Base-by-base conservation (phyloP, 306 rosid species). In the Rubus parviflorus region DNA sequence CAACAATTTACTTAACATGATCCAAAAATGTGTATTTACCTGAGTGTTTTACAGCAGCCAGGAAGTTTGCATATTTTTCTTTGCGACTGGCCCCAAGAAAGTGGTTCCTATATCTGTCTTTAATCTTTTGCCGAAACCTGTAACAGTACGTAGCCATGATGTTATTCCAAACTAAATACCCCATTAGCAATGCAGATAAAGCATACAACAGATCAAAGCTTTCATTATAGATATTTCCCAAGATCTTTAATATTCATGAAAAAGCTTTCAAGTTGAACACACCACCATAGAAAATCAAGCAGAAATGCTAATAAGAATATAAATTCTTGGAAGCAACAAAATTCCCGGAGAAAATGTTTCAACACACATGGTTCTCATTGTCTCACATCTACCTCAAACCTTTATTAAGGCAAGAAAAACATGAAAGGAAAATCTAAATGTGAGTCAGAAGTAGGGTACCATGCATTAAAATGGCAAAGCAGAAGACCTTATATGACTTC, bases 1-100 rank as follows among this genome's bases (percentile, higher is more conserved):
- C 57, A 73, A 77, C 74, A 78, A 77, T 76, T 80, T 74, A 62
- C 82, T 76, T 75, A 40, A 46, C 37, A 77, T 70, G 83, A 49
- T 52, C 78, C 81, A 68, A 83, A 81, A 81, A 77, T 68, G 80
- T 80, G 78, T 84, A 90, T 87, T 86, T 92, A 90, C 96, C 93
- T 92, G 86, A 88, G 70, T 65, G 74, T 77, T 77, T 77, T 54
- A 90, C 80, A 83, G 83, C 86, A 70, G 82, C 81, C 60, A 75
- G 3, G 75, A 82, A 75, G 79, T 77, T 75, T 58, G 82, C 74
- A 80, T 78, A 75, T 83, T 79, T 77, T 84, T 72, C 85, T 82
- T 65, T 81, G 78, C 67, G 77, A 78, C 82, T 67, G 85, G 82
- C 77, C 87, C 83, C 73, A 42, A 22, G 79, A 79, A 81, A 80